These are phyloP conservation scores for Herpotrichia juniperi DNA, from an alignment of 2,329 filamentous ascomycete genomes.

Conservation along the genomic window DNA sequence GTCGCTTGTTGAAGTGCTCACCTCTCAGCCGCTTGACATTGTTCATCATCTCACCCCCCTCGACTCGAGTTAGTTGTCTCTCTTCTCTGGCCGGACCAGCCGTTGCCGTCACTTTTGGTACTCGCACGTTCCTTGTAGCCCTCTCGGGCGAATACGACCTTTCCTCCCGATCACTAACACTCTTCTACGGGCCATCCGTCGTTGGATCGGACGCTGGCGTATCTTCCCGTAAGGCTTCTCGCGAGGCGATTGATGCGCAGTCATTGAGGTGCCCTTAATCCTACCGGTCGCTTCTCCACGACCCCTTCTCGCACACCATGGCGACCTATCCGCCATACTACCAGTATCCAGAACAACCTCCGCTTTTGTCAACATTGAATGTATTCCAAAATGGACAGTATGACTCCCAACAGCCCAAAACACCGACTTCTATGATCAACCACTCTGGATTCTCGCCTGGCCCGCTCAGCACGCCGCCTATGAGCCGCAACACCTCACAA, in stretches of 20 bases:
- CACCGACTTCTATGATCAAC: slow-evolving; percentile 41
- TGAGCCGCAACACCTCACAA: slow-evolving; percentile 39
- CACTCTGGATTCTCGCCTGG: slow-evolving; percentile 41
- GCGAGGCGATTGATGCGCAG: slow-evolving; percentile 35
- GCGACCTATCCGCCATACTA: slow-evolving; percentile 28
- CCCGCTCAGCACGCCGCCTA: slow-evolving; percentile 40
- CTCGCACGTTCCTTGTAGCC: slow-evolving; percentile 23
- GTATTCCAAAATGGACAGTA: slow-evolving; percentile 28
- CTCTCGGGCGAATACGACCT: slow-evolving; percentile 26
- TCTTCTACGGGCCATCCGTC: slow-evolving; percentile 24
- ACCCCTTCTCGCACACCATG: slow-evolving; percentile 35
- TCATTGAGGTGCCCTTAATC: slow-evolving; percentile 25
- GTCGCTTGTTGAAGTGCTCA: slow-evolving; percentile 26
- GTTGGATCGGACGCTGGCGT: slow-evolving; percentile 29
- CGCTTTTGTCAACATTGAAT: slow-evolving; percentile 24
- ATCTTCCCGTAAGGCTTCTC: slow-evolving; percentile 28
- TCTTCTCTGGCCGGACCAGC: slow-evolving; percentile 27
- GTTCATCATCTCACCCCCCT: slow-evolving; percentile 37
- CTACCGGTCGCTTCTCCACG: slow-evolving; percentile 21
- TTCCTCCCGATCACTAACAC: slow-evolving; percentile 7
- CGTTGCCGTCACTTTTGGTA: slow-evolving; percentile 23
- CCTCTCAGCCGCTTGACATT: slow-evolving; percentile 33
- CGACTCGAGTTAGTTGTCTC: slow-evolving; percentile 33
- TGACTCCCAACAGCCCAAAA: slow-evolving; percentile 37
- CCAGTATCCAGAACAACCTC: slow-evolving; percentile 26